phyloP scores from a whole-genome alignment of 768 basidiomycete species.

The Rubroboletus pulcherrimus region DNA sequence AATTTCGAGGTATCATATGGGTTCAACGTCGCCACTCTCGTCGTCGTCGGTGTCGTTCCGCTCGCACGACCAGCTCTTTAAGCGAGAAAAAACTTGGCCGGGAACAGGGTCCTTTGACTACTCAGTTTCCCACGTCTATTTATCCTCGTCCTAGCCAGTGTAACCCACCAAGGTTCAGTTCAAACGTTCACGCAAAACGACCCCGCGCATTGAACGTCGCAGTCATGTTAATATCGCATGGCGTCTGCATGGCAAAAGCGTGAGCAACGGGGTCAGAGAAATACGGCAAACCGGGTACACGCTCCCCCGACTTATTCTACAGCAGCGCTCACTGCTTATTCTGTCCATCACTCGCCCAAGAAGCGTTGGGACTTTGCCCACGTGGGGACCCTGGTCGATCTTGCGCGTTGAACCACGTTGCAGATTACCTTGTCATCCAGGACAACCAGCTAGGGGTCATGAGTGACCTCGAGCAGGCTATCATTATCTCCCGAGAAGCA shows the following conservation, averaged over 20 bases:
- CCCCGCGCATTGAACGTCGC: background rate
- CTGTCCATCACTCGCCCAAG: background rate
- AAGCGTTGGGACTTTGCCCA: background rate
- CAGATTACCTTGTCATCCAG: background rate
- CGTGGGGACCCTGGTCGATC: background rate
- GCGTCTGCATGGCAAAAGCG: background rate
- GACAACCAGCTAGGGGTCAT: background rate
- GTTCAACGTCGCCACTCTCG: constrained; percentile 8
- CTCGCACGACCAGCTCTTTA: constrained; percentile 16
- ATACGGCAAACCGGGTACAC: background rate
- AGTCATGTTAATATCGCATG: background rate
- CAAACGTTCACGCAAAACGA: background rate
- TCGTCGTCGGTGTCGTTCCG: constrained; percentile 6
- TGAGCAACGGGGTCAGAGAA: background rate
- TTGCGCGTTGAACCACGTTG: background rate
- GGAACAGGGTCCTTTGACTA: background rate
- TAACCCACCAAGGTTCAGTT: too few relatives aligned
- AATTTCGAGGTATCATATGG: constrained; percentile 29
- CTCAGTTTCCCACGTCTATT: background rate
- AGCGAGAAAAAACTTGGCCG: background rate
- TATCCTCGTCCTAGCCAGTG: background rate
- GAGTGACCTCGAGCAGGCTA: background rate
- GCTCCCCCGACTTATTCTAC: background rate
- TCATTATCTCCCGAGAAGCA: background rate
- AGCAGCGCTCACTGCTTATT: background rate